Percentiles rank a stretch among this genome's conserved stretches.
phyloP scores from a whole-genome alignment of 176 grass and related monocot genomes.

The Areca catechu region DNA sequence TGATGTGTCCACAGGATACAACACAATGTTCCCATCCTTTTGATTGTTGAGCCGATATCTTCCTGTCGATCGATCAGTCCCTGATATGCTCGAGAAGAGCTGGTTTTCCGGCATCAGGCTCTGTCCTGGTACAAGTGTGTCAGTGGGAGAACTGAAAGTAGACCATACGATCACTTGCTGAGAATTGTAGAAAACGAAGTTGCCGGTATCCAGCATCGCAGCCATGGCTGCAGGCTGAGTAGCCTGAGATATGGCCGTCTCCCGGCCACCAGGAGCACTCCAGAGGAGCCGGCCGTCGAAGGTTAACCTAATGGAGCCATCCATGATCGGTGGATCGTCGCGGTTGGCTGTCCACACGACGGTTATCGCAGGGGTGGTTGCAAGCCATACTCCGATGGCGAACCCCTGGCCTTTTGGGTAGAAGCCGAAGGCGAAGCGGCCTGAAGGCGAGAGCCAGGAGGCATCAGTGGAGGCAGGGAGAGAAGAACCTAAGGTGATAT shows the following conservation, averaged over 20 bases:
- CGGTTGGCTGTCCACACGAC: slow-evolving; percentile 31
- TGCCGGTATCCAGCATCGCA: slow-evolving; percentile 24
- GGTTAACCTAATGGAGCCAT: slow-evolving; percentile 18
- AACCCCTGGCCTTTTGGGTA: slow-evolving; percentile 27
- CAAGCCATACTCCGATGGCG: slow-evolving; percentile 34
- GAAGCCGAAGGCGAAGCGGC: slow-evolving; percentile 37
- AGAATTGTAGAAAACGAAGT: slow-evolving; percentile 23
- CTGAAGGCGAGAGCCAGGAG: slow-evolving; percentile 25
- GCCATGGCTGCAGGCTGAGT: slow-evolving; percentile 16
- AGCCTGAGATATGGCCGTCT: slow-evolving; percentile 11
- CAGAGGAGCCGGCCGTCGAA: slow-evolving; percentile 31
- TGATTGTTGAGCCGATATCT: slow-evolving; percentile 20
- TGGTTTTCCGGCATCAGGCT: slow-evolving; percentile 9
- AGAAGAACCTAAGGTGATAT: background rate
- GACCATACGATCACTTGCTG: slow-evolving; percentile 18
- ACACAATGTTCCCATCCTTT: slow-evolving; percentile 23
- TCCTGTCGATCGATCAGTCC: slow-evolving; percentile 18
- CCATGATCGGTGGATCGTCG: slow-evolving; percentile 23
- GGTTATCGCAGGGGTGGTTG: background rate
- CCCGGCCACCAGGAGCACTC: slow-evolving; percentile 24
- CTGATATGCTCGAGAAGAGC: slow-evolving; percentile 27
- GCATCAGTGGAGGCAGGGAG: slow-evolving; percentile 8
- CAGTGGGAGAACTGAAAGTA: slow-evolving; percentile 26
- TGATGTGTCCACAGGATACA: slow-evolving; percentile 23
- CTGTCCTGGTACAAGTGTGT: slow-evolving; percentile 39